Evolutionary conservation across 441 rosid species (phyloP).

Genomic region (Aleurites moluccanus): DNA sequence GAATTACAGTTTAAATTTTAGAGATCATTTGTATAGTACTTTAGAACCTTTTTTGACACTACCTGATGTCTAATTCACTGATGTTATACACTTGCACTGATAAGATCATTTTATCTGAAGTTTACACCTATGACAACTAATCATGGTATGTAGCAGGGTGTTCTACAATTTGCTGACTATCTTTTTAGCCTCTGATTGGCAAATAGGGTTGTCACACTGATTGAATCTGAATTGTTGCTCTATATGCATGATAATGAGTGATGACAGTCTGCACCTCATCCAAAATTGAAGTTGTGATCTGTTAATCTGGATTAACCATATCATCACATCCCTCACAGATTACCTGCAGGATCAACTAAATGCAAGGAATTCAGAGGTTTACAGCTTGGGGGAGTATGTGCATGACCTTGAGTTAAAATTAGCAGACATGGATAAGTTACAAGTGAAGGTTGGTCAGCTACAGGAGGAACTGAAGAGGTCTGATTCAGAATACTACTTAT

Average conservation of each 20-base stretch:
- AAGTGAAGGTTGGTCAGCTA: conserved; percentile 41
- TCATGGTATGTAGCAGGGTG: background rate
- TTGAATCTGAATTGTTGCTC: background rate
- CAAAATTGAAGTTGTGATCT: conserved; percentile 4
- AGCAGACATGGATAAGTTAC: conserved; percentile 48
- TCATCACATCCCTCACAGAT: conserved; percentile 39
- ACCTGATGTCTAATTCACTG: background rate
- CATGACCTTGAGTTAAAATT: conserved; percentile 60
- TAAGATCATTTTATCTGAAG: conserved; percentile 8
- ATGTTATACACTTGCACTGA: background rate
- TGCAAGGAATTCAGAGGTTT: conserved; percentile 57
- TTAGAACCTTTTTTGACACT: background rate
- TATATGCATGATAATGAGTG: background rate
- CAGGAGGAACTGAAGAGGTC: conserved; percentile 54
- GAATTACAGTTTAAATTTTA: background rate
- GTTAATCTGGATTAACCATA: conserved; percentile 18
- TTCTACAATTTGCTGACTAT: background rate
- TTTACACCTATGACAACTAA: background rate
- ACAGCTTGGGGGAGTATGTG: conserved; percentile 50
- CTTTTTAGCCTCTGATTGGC: background rate
- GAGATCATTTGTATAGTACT: background rate
- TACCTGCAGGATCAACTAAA: conserved; percentile 78
- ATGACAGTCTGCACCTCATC: background rate
- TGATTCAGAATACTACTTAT: conserved; percentile 42
- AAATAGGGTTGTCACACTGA: background rate